Conservation (phyloP, 306 rosid genomes). For the Cucumis cinereus region DNA sequence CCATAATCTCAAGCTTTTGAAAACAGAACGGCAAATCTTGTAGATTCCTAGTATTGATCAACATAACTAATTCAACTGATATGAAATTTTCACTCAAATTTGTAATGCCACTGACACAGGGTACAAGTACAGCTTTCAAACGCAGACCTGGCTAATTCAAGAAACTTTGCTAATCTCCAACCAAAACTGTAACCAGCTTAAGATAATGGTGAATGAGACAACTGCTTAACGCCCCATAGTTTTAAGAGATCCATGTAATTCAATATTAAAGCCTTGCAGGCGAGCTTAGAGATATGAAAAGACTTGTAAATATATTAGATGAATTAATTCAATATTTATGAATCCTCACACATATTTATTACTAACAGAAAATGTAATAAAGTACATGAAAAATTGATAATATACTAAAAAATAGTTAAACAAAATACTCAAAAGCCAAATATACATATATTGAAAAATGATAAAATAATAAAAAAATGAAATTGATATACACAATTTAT, state of each 20-base stretch:
- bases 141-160: neutral
- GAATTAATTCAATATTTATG: neutral
- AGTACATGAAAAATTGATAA: neutral
- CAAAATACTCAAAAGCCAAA: neutral
- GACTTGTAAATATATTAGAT: neutral
- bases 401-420: neutral
- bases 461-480: neutral
- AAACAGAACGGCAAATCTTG: neutral
- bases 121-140: neutral
- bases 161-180: neutral
- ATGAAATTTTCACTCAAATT: neutral
- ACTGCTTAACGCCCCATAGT: neutral
- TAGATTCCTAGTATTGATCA: neutral
- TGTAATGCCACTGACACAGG: neutral
- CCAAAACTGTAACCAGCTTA: neutral
- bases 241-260: neutral
- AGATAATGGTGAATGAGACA: neutral
- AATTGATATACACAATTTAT: neutral
- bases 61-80: neutral
- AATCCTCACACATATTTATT: neutral
- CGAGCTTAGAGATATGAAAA: neutral
- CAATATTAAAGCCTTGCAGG: neutral
- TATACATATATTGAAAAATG: neutral
- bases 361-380: neutral
- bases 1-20: constrained; percentile 13